phyloP scores from a whole-genome alignment of 768 basidiomycete genomes.

The Leccinum uliginosum region DNA sequence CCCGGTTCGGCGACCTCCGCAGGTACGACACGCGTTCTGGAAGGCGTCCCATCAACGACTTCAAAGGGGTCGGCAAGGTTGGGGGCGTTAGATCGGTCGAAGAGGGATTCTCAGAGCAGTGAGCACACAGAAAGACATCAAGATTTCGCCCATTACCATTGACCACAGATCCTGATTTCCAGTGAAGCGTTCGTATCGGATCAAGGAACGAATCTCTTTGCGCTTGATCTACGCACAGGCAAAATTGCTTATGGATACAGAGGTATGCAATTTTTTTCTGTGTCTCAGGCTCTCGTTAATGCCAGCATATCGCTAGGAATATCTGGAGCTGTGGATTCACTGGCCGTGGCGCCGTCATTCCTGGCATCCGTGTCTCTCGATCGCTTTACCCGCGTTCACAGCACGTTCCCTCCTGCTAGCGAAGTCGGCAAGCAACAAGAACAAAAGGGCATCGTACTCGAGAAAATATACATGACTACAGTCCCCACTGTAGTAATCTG shows the following conservation, averaged over 20 bases:
- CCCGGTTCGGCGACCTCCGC: constrained; percentile 66
- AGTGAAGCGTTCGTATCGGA: constrained; percentile 75
- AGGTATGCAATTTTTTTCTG: constrained; percentile 36
- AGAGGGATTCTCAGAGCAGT: constrained; percentile 63
- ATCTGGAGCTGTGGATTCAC: constrained; percentile 63
- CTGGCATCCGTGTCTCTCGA: constrained; percentile 65
- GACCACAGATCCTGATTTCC: neutral
- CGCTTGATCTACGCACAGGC: constrained; percentile 69
- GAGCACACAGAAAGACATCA: constrained; percentile 23
- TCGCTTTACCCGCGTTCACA: constrained; percentile 68
- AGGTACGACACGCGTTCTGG: constrained; percentile 74
- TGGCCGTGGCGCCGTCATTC: constrained; percentile 50
- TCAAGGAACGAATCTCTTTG: constrained; percentile 55
- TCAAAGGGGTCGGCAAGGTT: constrained; percentile 53
- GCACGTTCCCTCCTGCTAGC: constrained; percentile 47
- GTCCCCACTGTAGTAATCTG: constrained; percentile 61
- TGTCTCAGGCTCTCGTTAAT: neutral
- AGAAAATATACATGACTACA: constrained; percentile 60
- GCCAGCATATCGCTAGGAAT: constrained; percentile 42
- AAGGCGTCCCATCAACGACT: constrained; percentile 64
- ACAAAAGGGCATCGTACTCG: constrained; percentile 54
- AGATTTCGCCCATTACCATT: neutral
- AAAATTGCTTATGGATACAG: constrained; percentile 61
- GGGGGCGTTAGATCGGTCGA: constrained; percentile 60
- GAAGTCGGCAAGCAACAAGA: constrained; percentile 48